These are phyloP conservation scores for Penicillium sp. DNA, from an alignment of 2,329 filamentous ascomycete species.

Conservation along the genomic window DNA sequence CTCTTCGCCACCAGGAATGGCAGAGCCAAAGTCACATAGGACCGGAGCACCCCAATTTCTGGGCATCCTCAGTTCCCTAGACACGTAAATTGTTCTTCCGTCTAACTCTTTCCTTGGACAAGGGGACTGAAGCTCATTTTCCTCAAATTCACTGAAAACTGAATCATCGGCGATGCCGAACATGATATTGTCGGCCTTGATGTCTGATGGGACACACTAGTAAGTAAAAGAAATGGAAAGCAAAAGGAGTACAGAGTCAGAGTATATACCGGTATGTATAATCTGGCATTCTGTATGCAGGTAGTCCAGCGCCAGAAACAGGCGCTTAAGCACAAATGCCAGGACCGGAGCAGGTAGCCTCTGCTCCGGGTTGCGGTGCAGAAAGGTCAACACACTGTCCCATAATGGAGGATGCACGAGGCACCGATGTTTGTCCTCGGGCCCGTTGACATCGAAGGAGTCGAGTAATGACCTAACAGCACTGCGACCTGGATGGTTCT, in stretches of 20 bases:
- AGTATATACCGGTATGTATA: constrained; percentile 5
- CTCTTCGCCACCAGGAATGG: constrained; percentile 35
- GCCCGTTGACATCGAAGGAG: constrained; percentile 32
- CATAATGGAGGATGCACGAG: constrained; percentile 43
- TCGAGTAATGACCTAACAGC: constrained; percentile 33
- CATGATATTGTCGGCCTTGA: constrained; percentile 50
- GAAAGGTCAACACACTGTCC: constrained; percentile 42
- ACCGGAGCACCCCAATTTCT: constrained; percentile 35
- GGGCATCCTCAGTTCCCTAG: constrained; percentile 39
- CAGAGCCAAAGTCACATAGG: constrained; percentile 52
- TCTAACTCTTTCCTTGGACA: constrained; percentile 44
- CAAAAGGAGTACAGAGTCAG: not conserved
- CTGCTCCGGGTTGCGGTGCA: constrained; percentile 40
- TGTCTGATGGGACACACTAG: constrained; percentile 34
- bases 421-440: constrained; percentile 33
- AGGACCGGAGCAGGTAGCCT: constrained; percentile 28
- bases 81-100: constrained; percentile 44
- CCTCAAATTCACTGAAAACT: constrained; percentile 41
- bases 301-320: constrained; percentile 15
- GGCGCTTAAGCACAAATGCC: constrained; percentile 8
- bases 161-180: constrained; percentile 42
- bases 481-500: constrained; percentile 29
- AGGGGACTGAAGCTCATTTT: constrained; percentile 41
- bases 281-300: constrained; percentile 13
- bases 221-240: not conserved